Percentiles rank a stretch among this genome's conserved stretches.
phyloP scores from a whole-genome alignment of 1,139 yeast species.

The Kodamaea plutei region DNA sequence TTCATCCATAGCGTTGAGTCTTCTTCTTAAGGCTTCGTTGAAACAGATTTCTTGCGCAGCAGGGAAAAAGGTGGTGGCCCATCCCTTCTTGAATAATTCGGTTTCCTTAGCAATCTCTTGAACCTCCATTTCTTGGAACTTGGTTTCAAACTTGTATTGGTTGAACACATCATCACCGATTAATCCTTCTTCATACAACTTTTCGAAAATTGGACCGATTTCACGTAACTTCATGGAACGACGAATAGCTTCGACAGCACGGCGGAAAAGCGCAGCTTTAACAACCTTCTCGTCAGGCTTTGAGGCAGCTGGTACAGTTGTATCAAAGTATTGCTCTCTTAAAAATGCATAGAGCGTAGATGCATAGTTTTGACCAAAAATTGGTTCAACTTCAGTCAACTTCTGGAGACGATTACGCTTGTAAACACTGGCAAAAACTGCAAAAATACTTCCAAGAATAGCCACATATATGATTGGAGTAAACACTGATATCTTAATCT shows the following conservation, averaged over 20 bases:
- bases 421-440: conserved; percentile 70
- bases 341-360: conserved; percentile 61
- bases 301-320: conserved; percentile 35
- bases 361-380: conserved; percentile 66
- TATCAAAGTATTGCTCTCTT: conserved; percentile 41
- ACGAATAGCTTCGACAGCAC: conserved; percentile 71
- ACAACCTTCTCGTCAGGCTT: conserved; percentile 77
- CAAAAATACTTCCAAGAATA: conserved; percentile 64
- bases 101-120: conserved; percentile 78
- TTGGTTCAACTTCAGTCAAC: conserved; percentile 57
- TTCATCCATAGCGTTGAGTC: conserved; percentile 61
- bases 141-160: conserved; percentile 72
- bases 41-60: conserved; percentile 87
- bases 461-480: conserved; percentile 82
- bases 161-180: conserved; percentile 87
- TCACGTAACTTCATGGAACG: conserved; percentile 70
- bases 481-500: conserved; percentile 62
- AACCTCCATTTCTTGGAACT: conserved; percentile 76
- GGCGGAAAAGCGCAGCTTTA: conserved; percentile 76
- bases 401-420: conserved; percentile 55
- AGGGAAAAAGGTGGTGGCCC: conserved; percentile 75
- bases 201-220: conserved; percentile 60
- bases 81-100: conserved; percentile 66
- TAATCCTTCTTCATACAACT: conserved; percentile 80
- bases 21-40: conserved; percentile 84